phyloP scores from a whole-genome alignment of 164 flowering plant species.

The Paratinospora sagittata region DNA sequence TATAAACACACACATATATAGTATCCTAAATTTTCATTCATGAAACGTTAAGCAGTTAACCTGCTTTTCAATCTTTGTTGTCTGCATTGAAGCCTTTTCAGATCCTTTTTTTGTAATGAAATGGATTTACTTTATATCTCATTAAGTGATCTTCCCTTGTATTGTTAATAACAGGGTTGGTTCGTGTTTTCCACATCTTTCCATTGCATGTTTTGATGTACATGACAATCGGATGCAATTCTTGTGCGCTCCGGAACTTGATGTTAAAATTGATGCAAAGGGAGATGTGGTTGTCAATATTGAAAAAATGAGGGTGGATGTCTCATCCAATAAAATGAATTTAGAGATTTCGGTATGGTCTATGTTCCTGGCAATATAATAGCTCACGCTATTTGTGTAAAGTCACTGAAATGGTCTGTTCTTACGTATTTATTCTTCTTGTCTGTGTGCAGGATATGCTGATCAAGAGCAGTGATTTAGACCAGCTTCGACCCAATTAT shows the following conservation, averaged over 20 bases:
- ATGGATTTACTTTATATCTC: neutral
- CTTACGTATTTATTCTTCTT: neutral
- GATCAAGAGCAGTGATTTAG: constrained; percentile 36
- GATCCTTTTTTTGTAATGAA: neutral
- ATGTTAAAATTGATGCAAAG: constrained; percentile 16
- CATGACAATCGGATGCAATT: constrained; percentile 45
- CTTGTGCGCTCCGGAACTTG: constrained; percentile 29
- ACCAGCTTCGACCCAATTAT: constrained; percentile 49
- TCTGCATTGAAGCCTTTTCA: no score
- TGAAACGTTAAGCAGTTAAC: neutral
- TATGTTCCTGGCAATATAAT: neutral
- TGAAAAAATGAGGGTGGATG: constrained; percentile 18
- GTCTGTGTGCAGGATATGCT: constrained; percentile 34
- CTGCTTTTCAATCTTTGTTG: neutral
- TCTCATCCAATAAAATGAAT: constrained; percentile 30
- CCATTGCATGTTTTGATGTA: constrained; percentile 44
- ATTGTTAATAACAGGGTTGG: constrained; percentile 43
- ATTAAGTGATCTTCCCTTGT: neutral
- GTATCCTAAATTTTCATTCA: neutral
- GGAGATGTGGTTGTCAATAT: constrained; percentile 2
- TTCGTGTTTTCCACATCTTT: constrained; percentile 29
- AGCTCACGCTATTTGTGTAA: neutral
- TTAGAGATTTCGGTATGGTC: constrained; percentile 46
- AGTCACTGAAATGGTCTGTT: neutral
- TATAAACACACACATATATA: no score